A percentile compares a stretch with the other conserved stretches of the same genome.
These are phyloP conservation scores for Kodamaea neixiangensis DNA, from an alignment of 805 yeast species.

Conservation along the genomic window DNA sequence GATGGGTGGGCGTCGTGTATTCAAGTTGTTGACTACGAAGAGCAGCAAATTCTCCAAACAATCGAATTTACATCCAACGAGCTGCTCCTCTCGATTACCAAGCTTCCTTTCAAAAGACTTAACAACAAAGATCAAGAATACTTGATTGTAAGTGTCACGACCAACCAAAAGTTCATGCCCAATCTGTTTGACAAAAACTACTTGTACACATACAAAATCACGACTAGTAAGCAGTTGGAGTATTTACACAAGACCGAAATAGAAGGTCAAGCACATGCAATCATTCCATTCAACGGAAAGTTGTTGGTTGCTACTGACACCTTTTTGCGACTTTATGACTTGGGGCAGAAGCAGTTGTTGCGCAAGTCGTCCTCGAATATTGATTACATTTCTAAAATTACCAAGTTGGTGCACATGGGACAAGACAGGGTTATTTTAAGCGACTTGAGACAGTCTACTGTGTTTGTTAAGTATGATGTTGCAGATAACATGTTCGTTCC, in stretches of 20 bases:
- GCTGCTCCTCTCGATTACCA: conserved; percentile 42
- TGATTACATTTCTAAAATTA: conserved; percentile 48
- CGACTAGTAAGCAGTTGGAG: conserved; percentile 5
- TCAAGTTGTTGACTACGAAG: conserved; percentile 45
- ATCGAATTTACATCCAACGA: conserved; percentile 48
- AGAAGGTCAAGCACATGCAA: conserved; percentile 47
- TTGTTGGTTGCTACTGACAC: conserved; percentile 60
- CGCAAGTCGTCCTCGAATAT: conserved; percentile 58
- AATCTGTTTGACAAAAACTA: conserved; percentile 23
- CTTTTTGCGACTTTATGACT: conserved; percentile 59
- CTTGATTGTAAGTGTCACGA: conserved; percentile 49
- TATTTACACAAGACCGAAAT: conserved; percentile 63
- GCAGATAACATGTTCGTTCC: conserved; percentile 53
- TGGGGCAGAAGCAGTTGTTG: conserved; percentile 80
- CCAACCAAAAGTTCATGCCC: conserved; percentile 31
- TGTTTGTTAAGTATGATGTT: conserved; percentile 54
- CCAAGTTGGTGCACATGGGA: conserved; percentile 54
- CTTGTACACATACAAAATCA: conserved; percentile 40
- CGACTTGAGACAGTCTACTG: conserved; percentile 69
- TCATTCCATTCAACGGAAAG: conserved; percentile 56
- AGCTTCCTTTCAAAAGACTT: conserved; percentile 27
- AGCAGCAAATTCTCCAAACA: conserved; percentile 38
- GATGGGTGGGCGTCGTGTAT: conserved; percentile 55
- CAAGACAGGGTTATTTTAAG: conserved; percentile 61
- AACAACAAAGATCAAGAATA: conserved; percentile 21